A percentile compares a stretch with the other conserved stretches of the same genome.
These are phyloP conservation scores for Bisporella sp. DNA, from an alignment of 2,329 filamentous ascomycete genomes.

Conservation along the genomic window DNA sequence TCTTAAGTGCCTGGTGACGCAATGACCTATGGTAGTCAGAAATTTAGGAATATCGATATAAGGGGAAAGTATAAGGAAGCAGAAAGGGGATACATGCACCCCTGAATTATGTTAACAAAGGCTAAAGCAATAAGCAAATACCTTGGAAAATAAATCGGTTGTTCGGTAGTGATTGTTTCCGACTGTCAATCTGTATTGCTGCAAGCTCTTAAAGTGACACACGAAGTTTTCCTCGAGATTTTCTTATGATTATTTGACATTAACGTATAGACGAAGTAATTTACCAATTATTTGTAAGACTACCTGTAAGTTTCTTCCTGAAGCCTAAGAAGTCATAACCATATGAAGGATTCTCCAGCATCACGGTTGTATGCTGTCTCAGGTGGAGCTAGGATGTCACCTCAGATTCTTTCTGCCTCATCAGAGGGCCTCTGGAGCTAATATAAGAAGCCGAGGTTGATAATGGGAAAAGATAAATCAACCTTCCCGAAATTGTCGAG, in stretches of 20 bases:
- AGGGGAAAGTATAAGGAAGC: no score
- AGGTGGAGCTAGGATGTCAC: neutral
- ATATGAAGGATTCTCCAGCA: neutral
- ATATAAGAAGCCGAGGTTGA: no score
- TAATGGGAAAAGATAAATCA: no score
- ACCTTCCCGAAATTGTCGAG: no score
- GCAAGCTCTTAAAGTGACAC: neutral
- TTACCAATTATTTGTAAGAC: neutral
- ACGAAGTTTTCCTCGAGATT: neutral
- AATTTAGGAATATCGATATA: no score
- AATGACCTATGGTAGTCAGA: neutral
- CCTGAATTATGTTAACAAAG: neutral
- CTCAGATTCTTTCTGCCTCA: neutral
- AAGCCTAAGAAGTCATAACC: neutral
- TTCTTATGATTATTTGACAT: neutral
- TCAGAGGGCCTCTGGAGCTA: no score
- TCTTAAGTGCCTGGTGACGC: conserved; percentile 1
- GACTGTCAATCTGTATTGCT: neutral
- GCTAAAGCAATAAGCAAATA: neutral
- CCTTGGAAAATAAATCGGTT: neutral
- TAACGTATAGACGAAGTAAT: neutral
- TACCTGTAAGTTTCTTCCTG: neutral
- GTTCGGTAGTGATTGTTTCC: neutral
- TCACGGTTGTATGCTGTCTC: neutral
- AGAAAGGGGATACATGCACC: neutral